A percentile compares a stretch with the other conserved stretches of the same genome.
These are phyloP conservation scores for Erucastrum elatum DNA, from an alignment of 345 rosid genomes.

Conservation along the genomic window DNA sequence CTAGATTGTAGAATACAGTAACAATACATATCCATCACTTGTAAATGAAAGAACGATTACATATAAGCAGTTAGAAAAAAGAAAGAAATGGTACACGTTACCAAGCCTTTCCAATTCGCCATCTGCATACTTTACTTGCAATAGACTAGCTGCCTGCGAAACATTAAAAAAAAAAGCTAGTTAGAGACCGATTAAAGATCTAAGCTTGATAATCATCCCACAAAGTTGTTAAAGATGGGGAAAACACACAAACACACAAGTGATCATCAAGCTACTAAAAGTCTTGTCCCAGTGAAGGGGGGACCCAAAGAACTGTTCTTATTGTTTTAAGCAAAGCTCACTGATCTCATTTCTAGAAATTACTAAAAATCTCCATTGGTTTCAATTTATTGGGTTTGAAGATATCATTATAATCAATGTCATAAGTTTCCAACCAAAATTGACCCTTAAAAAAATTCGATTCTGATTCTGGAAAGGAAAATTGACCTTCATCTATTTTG, in stretches of 20 bases:
- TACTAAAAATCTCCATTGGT: neutral
- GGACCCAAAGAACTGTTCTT: neutral
- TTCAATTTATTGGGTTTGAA: conserved; percentile 37
- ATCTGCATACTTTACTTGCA: conserved; percentile 99
- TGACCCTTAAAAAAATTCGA: neutral
- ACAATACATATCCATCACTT: neutral
- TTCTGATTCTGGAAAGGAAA: conserved; percentile 2
- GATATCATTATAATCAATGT: conserved; percentile 20
- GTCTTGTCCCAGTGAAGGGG: neutral
- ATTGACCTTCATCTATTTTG: conserved; percentile 8
- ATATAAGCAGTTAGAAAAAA: neutral
- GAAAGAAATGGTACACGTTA: conserved; percentile 7
- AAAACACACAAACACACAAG: neutral
- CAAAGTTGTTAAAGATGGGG: neutral
- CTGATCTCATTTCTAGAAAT: neutral
- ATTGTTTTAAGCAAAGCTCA: neutral
- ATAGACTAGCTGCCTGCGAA: conserved; percentile 89
- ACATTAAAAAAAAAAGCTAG: conserved; percentile 1
- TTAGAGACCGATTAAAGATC: neutral
- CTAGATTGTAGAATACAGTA: conserved; percentile 41
- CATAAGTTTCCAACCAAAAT: neutral
- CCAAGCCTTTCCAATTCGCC: conserved; percentile 99
- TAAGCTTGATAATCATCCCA: no score
- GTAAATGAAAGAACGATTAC: neutral
- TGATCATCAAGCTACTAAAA: neutral